A percentile compares a stretch with the other conserved stretches of the same genome.
Evolutionary conservation across 768 basidiomycete species (phyloP).

Genomic region (Tylopilus sp.): DNA sequence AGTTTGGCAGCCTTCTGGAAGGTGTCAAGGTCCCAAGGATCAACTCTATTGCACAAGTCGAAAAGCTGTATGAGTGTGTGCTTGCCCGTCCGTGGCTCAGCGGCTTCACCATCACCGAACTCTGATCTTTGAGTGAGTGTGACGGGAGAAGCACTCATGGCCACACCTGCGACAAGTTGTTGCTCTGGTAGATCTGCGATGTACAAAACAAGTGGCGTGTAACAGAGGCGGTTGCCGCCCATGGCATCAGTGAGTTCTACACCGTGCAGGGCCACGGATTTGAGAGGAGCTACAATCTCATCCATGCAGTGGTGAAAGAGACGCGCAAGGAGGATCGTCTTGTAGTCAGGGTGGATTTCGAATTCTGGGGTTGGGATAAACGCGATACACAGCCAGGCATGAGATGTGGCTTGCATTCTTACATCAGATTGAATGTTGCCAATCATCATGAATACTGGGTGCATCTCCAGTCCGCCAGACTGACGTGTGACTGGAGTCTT

Average conservation of each 20-base stretch:
- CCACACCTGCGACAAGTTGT: not conserved
- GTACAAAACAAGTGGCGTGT: not conserved
- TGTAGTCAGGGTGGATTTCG: not conserved
- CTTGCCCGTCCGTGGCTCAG: not conserved
- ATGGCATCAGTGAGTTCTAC: not conserved
- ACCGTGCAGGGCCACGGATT: not conserved
- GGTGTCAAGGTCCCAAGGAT: slow-evolving; percentile 26
- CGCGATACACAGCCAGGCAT: not conserved
- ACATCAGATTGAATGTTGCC: not conserved
- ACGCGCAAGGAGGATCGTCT: not conserved
- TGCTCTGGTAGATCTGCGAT: slow-evolving; percentile 6
- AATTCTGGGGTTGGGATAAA: not conserved
- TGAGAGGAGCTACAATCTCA: not conserved
- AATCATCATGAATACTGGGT: not conserved
- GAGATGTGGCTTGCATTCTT: not conserved
- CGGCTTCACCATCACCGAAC: not conserved
- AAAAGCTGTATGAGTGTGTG: not conserved
- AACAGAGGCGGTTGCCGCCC: not conserved
- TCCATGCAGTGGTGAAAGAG: not conserved
- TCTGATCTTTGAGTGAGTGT: not conserved
- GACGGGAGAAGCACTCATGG: not conserved
- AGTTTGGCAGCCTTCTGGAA: slow-evolving; percentile 13
- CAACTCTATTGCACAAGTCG: accelerated
- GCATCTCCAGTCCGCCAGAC: not conserved
- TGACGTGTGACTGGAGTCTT: slow-evolving; percentile 13